Base-by-base conservation (phyloP, 768 basidiomycete species). In the Albatrellus ellisii region DNA sequence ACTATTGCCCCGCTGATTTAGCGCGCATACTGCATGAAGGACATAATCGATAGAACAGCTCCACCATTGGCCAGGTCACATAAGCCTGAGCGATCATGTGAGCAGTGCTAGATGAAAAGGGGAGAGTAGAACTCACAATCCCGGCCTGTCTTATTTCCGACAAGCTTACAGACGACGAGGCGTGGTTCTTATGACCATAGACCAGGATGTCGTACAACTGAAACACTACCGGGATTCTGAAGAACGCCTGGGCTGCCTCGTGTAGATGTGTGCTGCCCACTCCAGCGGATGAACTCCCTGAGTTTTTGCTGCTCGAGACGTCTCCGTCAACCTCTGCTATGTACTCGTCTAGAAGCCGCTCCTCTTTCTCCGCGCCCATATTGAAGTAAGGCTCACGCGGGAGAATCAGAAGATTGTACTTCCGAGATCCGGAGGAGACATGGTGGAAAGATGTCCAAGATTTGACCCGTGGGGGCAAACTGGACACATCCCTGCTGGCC, bases 61-160 rank as follows among this genome's bases (percentile, higher is more conserved):
- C 79, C 4, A 73, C 67, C 75, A 82, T 82, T 3, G 79, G 75
- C 78, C 77, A 82, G 6, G 79, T 80, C 42, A 82, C 69, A 18
- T 64, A 65, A 21, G 76, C 70, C 79, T 82, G 34, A 41, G 26
- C 36, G 21, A 36, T 28, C 26, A 29, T 39, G n/a, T 31, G 27
- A 25, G 37, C n/a, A 26, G 41, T 39, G 37, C 18, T 11, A 4
- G 7, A 20, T 27, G 33, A 37, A 9, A 4, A 39, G 1, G 32
- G 46, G 8, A 21, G 26, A 6, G 27, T 39, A 43, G 25, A 21
- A 62, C 77, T 59, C 52, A 81, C 79, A 46, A 80, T 72, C 47
- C 76, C 73, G 12, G 77, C 65, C 40, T 68, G 66, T 41, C 69
- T 64, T 28, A 70, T 62, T 56, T 77, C 75, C 44, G 60, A 59